Percentiles rank a stretch among this genome's conserved stretches.
These are phyloP conservation scores for Mycena crocata DNA, from an alignment of 768 basidiomycete species.

Conservation along the genomic window DNA sequence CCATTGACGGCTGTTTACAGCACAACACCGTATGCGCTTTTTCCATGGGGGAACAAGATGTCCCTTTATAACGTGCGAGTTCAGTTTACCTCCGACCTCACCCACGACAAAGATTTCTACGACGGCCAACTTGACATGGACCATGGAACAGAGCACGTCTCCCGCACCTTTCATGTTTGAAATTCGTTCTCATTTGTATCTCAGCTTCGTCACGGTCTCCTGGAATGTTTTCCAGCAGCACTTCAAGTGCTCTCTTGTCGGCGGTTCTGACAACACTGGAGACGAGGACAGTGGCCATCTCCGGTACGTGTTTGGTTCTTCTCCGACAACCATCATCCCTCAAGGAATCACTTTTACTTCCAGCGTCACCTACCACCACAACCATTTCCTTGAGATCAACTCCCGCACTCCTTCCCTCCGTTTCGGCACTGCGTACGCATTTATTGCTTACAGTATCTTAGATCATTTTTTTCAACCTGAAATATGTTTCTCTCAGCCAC, in stretches of 20 bases:
- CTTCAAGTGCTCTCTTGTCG: slow-evolving; percentile 32
- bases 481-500: slow-evolving; percentile 4
- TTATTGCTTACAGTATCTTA: neutral
- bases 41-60: too few relatives aligned
- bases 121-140: slow-evolving; percentile 33
- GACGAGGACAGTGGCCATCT: slow-evolving; percentile 33
- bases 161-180: neutral
- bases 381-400: slow-evolving; percentile 32
- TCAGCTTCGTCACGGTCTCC: slow-evolving; percentile 32
- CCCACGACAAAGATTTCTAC: slow-evolving; percentile 33
- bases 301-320: slow-evolving; percentile 10
- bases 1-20: neutral
- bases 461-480: neutral
- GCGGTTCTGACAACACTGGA: slow-evolving; percentile 30
- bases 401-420: slow-evolving; percentile 32
- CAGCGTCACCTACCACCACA: slow-evolving; percentile 34
- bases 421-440: slow-evolving; percentile 25
- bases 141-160: slow-evolving; percentile 30
- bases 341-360: neutral
- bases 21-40: slow-evolving; percentile 27
- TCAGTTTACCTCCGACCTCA: slow-evolving; percentile 28
- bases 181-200: neutral
- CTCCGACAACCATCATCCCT: neutral
- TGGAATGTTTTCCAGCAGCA: slow-evolving; percentile 34
- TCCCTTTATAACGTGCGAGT: too few relatives aligned